Evolutionary conservation across 108 stramenopile genomes (phyloP), one percentile per base, ranked within the genome.

Genomic region (Fistulifera pelliculosa): DNA sequence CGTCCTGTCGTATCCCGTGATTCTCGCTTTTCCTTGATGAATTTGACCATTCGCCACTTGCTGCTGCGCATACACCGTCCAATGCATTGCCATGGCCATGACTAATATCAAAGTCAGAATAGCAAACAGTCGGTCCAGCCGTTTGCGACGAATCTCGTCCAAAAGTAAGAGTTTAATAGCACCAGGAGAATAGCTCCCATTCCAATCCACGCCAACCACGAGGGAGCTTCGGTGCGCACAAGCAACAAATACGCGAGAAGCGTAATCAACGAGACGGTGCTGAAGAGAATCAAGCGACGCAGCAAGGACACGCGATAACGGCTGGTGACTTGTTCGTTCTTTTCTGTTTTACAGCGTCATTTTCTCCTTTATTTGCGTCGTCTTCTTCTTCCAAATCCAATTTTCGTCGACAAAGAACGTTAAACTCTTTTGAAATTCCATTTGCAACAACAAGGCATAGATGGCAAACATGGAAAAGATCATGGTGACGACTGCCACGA

Each of bases 1-100:
- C 1, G 52, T 48, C 41, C 27, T 1, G 58, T 70, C 69, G 52
- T 66, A 75, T 47, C 60, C 65, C 13, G 70, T 59, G 56, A 75
- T 75, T 0, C 74, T 49, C 16, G 74, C 74, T 15, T 62, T 63
- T 42, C 74, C 74, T 57, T 69, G 49, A 53, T 75, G 70, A 45
- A 75, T 60, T 31, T 69, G 69, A 24, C 74, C 74, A 41, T 75
- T 45, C 22, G 25, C 42, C 18, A 62, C 31, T 22, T 47, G 25
- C 26, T 69, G 60, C 16, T 41, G 35, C 42, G 60, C 57, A 53
- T 66, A 75, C 18, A 63, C 63, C 22, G 55, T 41, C 14, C 62
- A 27, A 40, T 49, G 58, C 53, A 75, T 38, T 18, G 69, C 47
- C 23, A 54, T 48, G 22, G 74, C 74, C 45, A 70, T 61, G 7